Evolutionary conservation across 139 green algal genomes (phyloP).

Genomic region (Microglena sp.): DNA sequence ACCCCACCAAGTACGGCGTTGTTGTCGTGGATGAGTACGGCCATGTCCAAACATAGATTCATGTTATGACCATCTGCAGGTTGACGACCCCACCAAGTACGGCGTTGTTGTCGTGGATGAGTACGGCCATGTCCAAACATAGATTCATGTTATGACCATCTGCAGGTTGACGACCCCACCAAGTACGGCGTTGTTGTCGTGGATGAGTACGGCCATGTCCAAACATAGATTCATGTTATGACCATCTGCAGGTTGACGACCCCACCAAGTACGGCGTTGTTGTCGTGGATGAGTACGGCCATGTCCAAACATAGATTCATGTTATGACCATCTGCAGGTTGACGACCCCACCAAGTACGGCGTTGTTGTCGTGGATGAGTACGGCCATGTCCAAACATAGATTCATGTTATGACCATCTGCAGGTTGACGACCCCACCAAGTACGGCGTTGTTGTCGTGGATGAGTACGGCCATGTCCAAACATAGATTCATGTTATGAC

Average conservation of each 20-base stretch:
- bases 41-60: too few relatives aligned
- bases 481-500: too few relatives aligned
- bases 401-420: too few relatives aligned
- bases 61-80: slow-evolving; percentile 34
- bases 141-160: too few relatives aligned
- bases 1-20: slow-evolving; percentile 95
- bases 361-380: slow-evolving; percentile 87
- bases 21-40: slow-evolving; percentile 82
- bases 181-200: slow-evolving; percentile 97
- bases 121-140: slow-evolving; percentile 63
- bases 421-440: slow-evolving; percentile 89
- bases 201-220: slow-evolving; percentile 70
- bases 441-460: slow-evolving; percentile 93
- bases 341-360: slow-evolving; percentile 95
- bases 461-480: slow-evolving; percentile 71
- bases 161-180: slow-evolving; percentile 80
- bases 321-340: slow-evolving; percentile 44
- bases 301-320: too few relatives aligned
- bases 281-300: slow-evolving; percentile 74
- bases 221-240: too few relatives aligned
- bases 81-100: slow-evolving; percentile 93
- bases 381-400: slow-evolving; percentile 64
- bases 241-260: slow-evolving; percentile 63
- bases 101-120: slow-evolving; percentile 91
- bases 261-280: slow-evolving; percentile 96